Evolutionary conservation across 176 grass and related monocot species (phyloP), one percentile per base, ranked within the genome.

Genomic region (Hordeum marinum): DNA sequence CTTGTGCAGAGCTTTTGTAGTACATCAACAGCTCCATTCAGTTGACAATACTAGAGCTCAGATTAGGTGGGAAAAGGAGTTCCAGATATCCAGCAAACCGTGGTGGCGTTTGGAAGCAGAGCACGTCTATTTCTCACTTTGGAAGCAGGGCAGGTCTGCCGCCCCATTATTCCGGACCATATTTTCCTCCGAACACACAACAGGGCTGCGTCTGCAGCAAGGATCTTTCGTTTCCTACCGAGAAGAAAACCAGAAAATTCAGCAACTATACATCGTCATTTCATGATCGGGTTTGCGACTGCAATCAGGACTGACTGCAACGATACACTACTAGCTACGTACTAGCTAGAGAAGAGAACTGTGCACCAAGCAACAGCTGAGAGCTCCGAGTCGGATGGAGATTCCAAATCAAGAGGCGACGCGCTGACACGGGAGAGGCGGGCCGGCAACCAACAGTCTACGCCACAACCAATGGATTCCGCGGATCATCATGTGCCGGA

Each of bases 61-160:
- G 62, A 11, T n/a, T 80, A 46, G 26, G 78, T 80, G 61, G 61
- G 26, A 14, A 80, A 80, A 80, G 42, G 62, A 41, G 21, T 34
- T 43, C 41, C 61, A 66, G 63, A 12, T 67, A 34, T 3, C 72
- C 72, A 75, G 72, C 45, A 75, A 80, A 80, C 42, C 61, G 5
- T 50, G 61, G 62, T 80, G 41, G 78, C 62, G 78, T 80, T 66
- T 31, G 62, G 41, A 80, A 64, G 40, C 6, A 23, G 18, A 45
- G 26, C 41, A 35, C 78, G 26, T 42, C 78, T 34, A 50, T 80
- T 32, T 67, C 42, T 74, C 71, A 55, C 17, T 75, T 34, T 34
- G 72, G 45, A 34, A 75, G 72, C 45, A 54, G 26, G 50, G 72
- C 72, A 75, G 72, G 72, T 75, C 26, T 31, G 72, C 72, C 9